These are phyloP conservation scores for Decorospora gaudefroyi DNA, from an alignment of 2,329 filamentous ascomycete species.

Conservation along the genomic window DNA sequence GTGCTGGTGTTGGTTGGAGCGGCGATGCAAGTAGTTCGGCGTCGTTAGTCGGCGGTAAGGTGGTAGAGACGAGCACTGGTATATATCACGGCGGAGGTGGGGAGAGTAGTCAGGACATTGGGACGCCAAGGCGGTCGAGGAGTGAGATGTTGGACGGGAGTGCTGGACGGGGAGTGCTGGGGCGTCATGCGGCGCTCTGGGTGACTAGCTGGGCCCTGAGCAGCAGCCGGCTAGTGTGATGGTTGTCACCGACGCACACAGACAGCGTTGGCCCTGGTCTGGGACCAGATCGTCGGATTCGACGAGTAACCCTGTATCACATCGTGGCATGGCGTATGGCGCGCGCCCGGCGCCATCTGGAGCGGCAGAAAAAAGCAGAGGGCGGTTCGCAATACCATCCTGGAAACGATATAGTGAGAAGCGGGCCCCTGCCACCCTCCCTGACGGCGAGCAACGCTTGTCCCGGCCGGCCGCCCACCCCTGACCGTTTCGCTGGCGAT, in stretches of 20 bases:
- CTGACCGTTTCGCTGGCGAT: slow-evolving; percentile 36
- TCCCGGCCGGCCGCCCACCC: slow-evolving; percentile 30
- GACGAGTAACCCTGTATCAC: slow-evolving; percentile 48
- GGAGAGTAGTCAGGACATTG: slow-evolving; percentile 30
- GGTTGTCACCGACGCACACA: slow-evolving; percentile 32
- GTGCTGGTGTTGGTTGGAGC: slow-evolving; percentile 5
- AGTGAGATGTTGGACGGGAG: slow-evolving; percentile 43
- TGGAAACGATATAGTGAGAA: slow-evolving; percentile 27
- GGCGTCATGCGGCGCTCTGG: slow-evolving; percentile 44
- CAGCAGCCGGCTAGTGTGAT: slow-evolving; percentile 44
- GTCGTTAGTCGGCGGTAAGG: slow-evolving; percentile 32
- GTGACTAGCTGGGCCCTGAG: slow-evolving; percentile 39
- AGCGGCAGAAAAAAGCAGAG: slow-evolving; percentile 39
- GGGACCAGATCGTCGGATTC: slow-evolving; percentile 50
- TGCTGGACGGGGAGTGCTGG: slow-evolving; percentile 38
- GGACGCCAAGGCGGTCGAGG: slow-evolving; percentile 41
- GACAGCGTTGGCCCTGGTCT: slow-evolving; percentile 38
- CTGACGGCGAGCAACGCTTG: slow-evolving; percentile 18
- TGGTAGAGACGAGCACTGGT: slow-evolving; percentile 37
- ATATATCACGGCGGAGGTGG: slow-evolving; percentile 42
- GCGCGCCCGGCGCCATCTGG: slow-evolving; percentile 33
- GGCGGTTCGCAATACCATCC: slow-evolving; percentile 33
- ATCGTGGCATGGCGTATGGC: slow-evolving; percentile 47
- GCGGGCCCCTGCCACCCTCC: slow-evolving; percentile 28
- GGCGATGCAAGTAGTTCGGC: slow-evolving; percentile 18